Base-by-base conservation (phyloP, 768 basidiomycete species). In the Tephrocybe sp. region DNA sequence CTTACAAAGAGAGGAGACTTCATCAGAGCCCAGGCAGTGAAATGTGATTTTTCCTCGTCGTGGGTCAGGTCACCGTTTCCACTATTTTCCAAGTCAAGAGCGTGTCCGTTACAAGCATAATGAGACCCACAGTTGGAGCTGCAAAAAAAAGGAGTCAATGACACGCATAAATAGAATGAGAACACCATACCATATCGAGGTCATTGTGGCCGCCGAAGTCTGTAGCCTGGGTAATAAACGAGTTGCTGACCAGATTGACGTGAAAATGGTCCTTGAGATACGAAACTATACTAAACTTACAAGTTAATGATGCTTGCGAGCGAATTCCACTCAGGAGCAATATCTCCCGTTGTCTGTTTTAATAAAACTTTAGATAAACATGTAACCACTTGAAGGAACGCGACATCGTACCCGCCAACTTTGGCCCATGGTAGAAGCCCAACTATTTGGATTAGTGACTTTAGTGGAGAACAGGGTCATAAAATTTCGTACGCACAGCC, bases 1-100 rank as follows among this genome's bases (percentile, higher is more conserved):
- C 64, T 28, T 24, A 73, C 70, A 50, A 87, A 61, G 22, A 87
- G 73, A 2, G 85, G 84, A 0, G 67, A 70, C 58, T 84, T 86
- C 80, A 84, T 78, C 35, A 87, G 64, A 13, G 84, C 84, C 85
- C 85, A 87, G 3, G 83, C 83, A 0, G 83, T 85, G 62, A 86
- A 87, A 58, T 87, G 85, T 1, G 83, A 78, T 64, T 86, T 86
- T 8, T 76, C 63, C 64, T 87, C 85, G 3, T 86, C 84, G 59
- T 69, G 76, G 0, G 80, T 75, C 18, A 87, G 60, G 25, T 74
- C 73, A 9, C 83, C 84, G 56, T 87, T 87, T n/a, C 85, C 85
- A 21, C 82, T 83, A 54, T 2, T 31, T 7, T 6, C 4, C 27
- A 4, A 6, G 6, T 18, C 22, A n/a, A 30, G 27, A 7, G 32